Evolutionary conservation across 192 early-diverging fungal genomes (phyloP).

Genomic region (Funneliformis geosporum): DNA sequence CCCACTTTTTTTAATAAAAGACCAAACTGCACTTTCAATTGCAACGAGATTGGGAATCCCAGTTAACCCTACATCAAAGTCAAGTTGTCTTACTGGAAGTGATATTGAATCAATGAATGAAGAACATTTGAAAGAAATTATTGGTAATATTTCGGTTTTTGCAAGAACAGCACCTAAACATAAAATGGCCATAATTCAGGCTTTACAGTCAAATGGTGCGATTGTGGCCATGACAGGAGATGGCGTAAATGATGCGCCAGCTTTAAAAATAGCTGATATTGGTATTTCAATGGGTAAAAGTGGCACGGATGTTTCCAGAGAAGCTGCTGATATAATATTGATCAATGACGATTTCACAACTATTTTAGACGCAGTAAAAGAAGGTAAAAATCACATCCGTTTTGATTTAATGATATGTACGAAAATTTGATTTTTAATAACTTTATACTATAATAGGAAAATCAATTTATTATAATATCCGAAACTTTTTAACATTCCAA

Average conservation of each 20-base stretch:
- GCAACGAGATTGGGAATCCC: slow-evolving; percentile 85
- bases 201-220: slow-evolving; percentile 81
- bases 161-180: slow-evolving; percentile 83
- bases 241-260: slow-evolving; percentile 96
- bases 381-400: slow-evolving; percentile 57
- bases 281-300: slow-evolving; percentile 96
- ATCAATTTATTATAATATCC: slow-evolving; percentile 97
- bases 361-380: slow-evolving; percentile 91
- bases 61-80: slow-evolving; percentile 50
- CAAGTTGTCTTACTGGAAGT: slow-evolving; percentile 68
- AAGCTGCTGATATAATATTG: slow-evolving; percentile 96
- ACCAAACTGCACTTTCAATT: slow-evolving; percentile 87
- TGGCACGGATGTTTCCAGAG: slow-evolving; percentile 95
- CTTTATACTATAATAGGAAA: slow-evolving; percentile 60
- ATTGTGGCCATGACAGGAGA: slow-evolving; percentile 98
- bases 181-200: slow-evolving; percentile 89
- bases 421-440: neutral
- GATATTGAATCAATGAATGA: slow-evolving; percentile 72
- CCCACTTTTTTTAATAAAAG: slow-evolving; percentile 37
- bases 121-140: slow-evolving; percentile 60
- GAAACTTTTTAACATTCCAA: slow-evolving; percentile 97
- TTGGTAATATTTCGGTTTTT: slow-evolving; percentile 68
- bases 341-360: slow-evolving; percentile 96
- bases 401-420: neutral
- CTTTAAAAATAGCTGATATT: slow-evolving; percentile 89